Percentiles rank a stretch among this genome's conserved stretches.
Evolutionary conservation across 192 early-diverging fungal species (phyloP).

Genomic region (Funneliformis mosseae): DNA sequence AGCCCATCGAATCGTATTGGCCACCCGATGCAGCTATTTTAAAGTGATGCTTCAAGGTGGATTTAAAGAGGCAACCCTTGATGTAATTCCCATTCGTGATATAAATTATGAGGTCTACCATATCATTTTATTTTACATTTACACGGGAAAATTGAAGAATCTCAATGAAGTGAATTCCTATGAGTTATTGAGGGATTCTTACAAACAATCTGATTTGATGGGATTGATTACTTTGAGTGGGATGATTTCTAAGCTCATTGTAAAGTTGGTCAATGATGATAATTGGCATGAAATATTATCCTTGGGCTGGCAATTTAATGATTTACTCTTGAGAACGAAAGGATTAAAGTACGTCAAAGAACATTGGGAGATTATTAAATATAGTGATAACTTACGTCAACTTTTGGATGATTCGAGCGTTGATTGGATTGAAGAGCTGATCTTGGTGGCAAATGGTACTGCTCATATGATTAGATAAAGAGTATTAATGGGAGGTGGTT

Average conservation of each 20-base stretch:
- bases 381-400: neutral
- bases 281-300: constrained; percentile 17
- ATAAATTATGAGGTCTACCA: neutral
- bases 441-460: neutral
- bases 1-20: constrained; percentile 18
- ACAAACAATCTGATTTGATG: constrained; percentile 1
- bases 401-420: neutral
- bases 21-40: constrained; percentile 1
- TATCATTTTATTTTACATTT: neutral
- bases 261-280: constrained; percentile 3
- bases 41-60: neutral
- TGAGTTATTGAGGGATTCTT: neutral
- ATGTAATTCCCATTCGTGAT: neutral
- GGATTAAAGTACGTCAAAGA: neutral
- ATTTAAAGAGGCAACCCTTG: neutral
- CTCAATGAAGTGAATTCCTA: neutral
- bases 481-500: too few relatives aligned
- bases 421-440: constrained; percentile 7
- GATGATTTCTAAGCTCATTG: neutral
- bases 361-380: neutral
- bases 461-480: neutral
- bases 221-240: neutral
- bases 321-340: neutral
- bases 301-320: constrained; percentile 9
- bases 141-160: neutral